These are phyloP conservation scores for Phytophthora meadii DNA, from an alignment of 352 stramenopile genomes.

Conservation along the genomic window DNA sequence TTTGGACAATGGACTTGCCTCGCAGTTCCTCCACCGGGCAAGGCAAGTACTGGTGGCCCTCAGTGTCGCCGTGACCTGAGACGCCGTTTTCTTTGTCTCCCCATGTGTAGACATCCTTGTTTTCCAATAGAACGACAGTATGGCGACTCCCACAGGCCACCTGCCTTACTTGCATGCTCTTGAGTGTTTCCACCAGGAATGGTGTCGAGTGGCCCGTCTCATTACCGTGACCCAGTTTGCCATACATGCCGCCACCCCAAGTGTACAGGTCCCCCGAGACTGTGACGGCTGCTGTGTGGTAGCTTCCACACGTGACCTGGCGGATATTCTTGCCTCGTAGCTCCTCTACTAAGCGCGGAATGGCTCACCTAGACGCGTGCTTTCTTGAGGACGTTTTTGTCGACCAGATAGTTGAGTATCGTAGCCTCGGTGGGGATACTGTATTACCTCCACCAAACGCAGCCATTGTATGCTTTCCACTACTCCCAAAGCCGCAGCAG, in stretches of 20 bases:
- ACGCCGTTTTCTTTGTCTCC: slow-evolving; percentile 97
- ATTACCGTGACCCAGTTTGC: slow-evolving; percentile 93
- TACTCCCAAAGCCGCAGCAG: slow-evolving; percentile 80
- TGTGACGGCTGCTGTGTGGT: slow-evolving; percentile 96
- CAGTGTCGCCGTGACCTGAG: slow-evolving; percentile 93
- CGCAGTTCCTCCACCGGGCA: slow-evolving; percentile 90
- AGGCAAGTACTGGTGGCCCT: slow-evolving; percentile 96
- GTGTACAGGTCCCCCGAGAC: slow-evolving; percentile 94
- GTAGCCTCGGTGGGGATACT: slow-evolving; percentile 39
- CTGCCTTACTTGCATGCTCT: slow-evolving; percentile 88
- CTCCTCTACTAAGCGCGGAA: slow-evolving; percentile 93
- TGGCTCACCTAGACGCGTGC: slow-evolving; percentile 39
- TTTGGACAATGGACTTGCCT: slow-evolving; percentile 89
- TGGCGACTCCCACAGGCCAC: slow-evolving; percentile 96
- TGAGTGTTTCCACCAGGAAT: slow-evolving; percentile 94
- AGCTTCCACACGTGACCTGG: slow-evolving; percentile 95
- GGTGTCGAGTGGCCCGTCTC: slow-evolving; percentile 94
- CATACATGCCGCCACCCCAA: slow-evolving; percentile 96
- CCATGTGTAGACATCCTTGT: slow-evolving; percentile 93
- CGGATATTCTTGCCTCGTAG: slow-evolving; percentile 91
- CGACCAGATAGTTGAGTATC: slow-evolving; percentile 77
- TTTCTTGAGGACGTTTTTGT: slow-evolving; percentile 59
- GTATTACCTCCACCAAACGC: slow-evolving; percentile 31
- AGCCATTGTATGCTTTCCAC: slow-evolving; percentile 82
- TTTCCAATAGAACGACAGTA: slow-evolving; percentile 92